Base-by-base conservation (phyloP, 306 rosid genomes). In the Begonia peltatifolia region DNA sequence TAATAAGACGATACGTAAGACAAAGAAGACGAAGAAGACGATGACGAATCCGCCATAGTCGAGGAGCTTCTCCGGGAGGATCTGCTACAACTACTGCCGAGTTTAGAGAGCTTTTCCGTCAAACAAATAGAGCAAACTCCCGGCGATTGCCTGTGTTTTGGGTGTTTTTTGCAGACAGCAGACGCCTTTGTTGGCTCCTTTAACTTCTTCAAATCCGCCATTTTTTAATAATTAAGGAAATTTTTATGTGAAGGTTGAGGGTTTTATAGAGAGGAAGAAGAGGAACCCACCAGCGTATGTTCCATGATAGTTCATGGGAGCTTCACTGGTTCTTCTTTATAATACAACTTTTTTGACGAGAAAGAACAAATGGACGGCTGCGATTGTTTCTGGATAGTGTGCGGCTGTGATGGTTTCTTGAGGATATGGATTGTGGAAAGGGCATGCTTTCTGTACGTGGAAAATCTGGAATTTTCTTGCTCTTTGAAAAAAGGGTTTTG, bases 91-190 rank as follows among this genome's bases (percentile, higher is more conserved):
- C 12, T 1, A n/a, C 6, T 12, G 48, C n/a, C 14, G 1, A 44
- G 14, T 10, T 44, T 11, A 10, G 48, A 44, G 5, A 44, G 48
- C 48, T 12, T 44, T 11, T 50, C 11, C 53, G 4, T 12, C 58
- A 90, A 67, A 53, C 97, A 90, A 53, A 85, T 55, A 7, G 95
- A 76, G 71, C 97, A 90, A 0, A 90, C 94, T 0, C 99, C 99
- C 0, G 94, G 88, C 0, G 95, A 64, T 61, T 90, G 99, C 12
- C 50, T 55, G 61, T 90, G 95, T 44, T 81, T 86, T 0, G 92
- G 90, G 70, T 90, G 97, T 63, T 76, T 82, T 76, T 72, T 83
- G 78, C 95, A 90, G 0, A 5, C 46, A 10, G 48, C 0, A 44
- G 12, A 1, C 12, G 12, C 48, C 12, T 2, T 42, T 12, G 10